Conservation (phyloP, 2,329 filamentous ascomycete genomes). For the Kalaharituber pfeilii region DNA sequence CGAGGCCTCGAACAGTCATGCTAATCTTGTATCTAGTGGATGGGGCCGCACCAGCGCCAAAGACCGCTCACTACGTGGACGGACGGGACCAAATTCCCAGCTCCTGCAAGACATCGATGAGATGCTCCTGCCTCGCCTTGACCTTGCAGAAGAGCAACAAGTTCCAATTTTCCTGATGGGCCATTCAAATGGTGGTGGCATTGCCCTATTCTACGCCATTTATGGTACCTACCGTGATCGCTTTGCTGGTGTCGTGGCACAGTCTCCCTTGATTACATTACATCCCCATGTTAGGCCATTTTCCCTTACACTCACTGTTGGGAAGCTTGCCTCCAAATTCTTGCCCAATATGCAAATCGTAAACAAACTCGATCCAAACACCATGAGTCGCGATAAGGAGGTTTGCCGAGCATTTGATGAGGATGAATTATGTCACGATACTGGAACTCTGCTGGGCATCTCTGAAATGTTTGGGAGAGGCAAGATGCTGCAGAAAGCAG, state of each 20-base stretch:
- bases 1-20: no score
- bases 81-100: conserved; percentile 52
- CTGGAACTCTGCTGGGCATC: conserved; percentile 67
- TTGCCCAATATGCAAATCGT: conserved; percentile 50
- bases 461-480: conserved; percentile 56
- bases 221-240: conserved; percentile 27
- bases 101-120: conserved; percentile 65
- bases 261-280: conserved; percentile 60
- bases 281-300: conserved; percentile 47
- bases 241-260: conserved; percentile 25
- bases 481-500: conserved; percentile 24
- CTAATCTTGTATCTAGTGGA: conserved; percentile 35
- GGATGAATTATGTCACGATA: conserved; percentile 61
- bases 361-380: conserved; percentile 44
- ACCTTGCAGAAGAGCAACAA: conserved; percentile 26
- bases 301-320: conserved; percentile 43
- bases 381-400: conserved; percentile 49
- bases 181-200: conserved; percentile 78
- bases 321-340: conserved; percentile 49
- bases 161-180: conserved; percentile 69
- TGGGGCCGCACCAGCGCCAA: conserved; percentile 58
- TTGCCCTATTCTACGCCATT: conserved; percentile 46
- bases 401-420: conserved; percentile 43
- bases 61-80: conserved; percentile 39
- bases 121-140: conserved; percentile 47